phyloP scores from a whole-genome alignment of 1,284 basidiomycete species.

The Filobasidium uniguttulatum region DNA sequence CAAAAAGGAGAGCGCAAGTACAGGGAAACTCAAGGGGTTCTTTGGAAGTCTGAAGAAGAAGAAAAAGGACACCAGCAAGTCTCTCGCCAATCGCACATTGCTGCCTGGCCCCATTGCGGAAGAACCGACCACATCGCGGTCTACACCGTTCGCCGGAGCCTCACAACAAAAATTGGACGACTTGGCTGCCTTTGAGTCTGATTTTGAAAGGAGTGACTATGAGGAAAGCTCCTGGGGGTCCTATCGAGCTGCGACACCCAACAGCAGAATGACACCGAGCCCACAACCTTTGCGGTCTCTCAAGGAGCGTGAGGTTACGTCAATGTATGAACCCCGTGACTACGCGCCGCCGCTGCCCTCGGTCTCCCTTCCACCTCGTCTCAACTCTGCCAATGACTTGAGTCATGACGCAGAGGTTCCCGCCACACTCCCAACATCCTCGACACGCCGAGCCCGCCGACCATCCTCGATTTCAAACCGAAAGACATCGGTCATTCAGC shows the following conservation, averaged over 20 bases:
- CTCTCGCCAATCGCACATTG: no score
- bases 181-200: no score
- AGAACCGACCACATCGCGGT: no score
- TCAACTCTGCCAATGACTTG: no score
- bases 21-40: neutral
- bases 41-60: slow-evolving; percentile 1
- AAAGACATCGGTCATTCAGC: neutral
- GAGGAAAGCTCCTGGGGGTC: neutral
- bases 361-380: no score
- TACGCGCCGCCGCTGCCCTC: no score
- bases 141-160: no score
- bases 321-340: neutral
- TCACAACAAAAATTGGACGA: no score
- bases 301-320: neutral
- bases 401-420: no score
- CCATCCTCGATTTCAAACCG: neutral
- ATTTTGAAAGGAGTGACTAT: no score
- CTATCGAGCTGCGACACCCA: neutral
- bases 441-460: neutral
- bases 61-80: no score
- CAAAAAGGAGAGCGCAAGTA: neutral
- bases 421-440: neutral
- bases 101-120: no score
- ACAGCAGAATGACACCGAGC: neutral
- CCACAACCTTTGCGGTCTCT: neutral